Conservation (phyloP, 2,329 filamentous ascomycete genomes). For the Incumbomyces lentus region DNA sequence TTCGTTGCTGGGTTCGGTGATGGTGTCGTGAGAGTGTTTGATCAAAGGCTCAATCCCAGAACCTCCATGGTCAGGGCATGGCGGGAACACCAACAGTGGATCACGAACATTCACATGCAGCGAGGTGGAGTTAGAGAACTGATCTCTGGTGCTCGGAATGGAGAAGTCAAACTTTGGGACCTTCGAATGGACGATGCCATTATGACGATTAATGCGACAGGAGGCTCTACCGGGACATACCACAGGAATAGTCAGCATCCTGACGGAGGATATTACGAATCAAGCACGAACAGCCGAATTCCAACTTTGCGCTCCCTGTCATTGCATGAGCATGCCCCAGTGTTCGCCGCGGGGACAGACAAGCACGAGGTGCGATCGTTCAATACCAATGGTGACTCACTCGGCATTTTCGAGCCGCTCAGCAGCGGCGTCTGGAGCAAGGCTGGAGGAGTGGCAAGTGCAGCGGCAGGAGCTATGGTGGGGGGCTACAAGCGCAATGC, state of each 20-base stretch:
- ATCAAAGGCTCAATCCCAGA: slow-evolving; percentile 71
- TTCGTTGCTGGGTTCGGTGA: slow-evolving; percentile 96
- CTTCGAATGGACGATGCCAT: slow-evolving; percentile 60
- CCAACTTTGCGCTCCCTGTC: slow-evolving; percentile 62
- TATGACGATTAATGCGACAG: slow-evolving; percentile 13
- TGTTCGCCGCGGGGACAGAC: slow-evolving; percentile 86
- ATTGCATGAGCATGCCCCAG: slow-evolving; percentile 90
- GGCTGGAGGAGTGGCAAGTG: slow-evolving; percentile 6
- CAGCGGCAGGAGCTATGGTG: slow-evolving; percentile 10
- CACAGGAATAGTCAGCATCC: background rate
- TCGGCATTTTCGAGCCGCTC: slow-evolving; percentile 62
- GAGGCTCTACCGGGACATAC: background rate
- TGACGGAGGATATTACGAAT: slow-evolving; percentile 1
- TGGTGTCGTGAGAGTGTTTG: slow-evolving; percentile 86
- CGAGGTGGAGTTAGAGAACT: slow-evolving; percentile 87
- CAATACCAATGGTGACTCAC: slow-evolving; percentile 70
- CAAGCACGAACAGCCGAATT: background rate
- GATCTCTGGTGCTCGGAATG: slow-evolving; percentile 79
- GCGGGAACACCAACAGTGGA: slow-evolving; percentile 93
- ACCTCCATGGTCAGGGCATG: slow-evolving; percentile 93
- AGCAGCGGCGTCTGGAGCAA: slow-evolving; percentile 14
- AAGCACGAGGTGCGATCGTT: slow-evolving; percentile 83
- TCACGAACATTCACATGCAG: slow-evolving; percentile 94
- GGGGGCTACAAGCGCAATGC: slow-evolving; percentile 58
- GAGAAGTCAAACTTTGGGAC: slow-evolving; percentile 93